Evolutionary conservation across 371 early-diverging fungal species (phyloP), one percentile per base, ranked within the genome.

Genomic region (Capillidium rhysosporum): DNA sequence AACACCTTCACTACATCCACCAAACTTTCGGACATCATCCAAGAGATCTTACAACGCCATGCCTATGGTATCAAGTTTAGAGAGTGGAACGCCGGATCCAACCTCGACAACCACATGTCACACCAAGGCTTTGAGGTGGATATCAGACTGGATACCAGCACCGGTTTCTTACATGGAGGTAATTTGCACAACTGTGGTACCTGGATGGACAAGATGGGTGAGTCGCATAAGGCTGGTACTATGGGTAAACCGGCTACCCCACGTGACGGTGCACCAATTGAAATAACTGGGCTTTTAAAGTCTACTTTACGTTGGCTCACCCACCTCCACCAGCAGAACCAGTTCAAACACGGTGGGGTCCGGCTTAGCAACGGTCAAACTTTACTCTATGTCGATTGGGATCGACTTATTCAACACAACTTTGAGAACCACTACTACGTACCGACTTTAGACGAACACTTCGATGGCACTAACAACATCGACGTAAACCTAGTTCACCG

Each of bases 151-250:
- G 78, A 86, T 57, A 75, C 77, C 71, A 65, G 49, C 0, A 80
- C 77, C 0, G 98, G 96, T 21, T 75, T 95, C 28, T 66, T 93
- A 38, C 62, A 65, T 30, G 96, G 98, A 28, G 98, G 98, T 23
- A 91, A 78, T 61, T 39, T 67, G n/a, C 84, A 69, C 72, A 97
- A 97, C 66, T 97, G 96, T 60, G 96, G 98, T 30, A 95, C 94
- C 0, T 97, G 96, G 98, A 94, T 95, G 95, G 98, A 95, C 68
- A 96, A 94, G 72, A 96, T 92, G 93, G 97, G 97, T 12, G 91
- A 91, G 60, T 88, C 86, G 23, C 75, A 69, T 28, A 89, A 85
- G 67, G 95, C 98, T 1, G 83, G 86, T 7, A 93, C 75, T 40
- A 77, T 78, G 47, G 98, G 98, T 1, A 60, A 79, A 28, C 98